phyloP scores from a whole-genome alignment of 805 yeast species.

The Blastobotrys chiropterorum region DNA sequence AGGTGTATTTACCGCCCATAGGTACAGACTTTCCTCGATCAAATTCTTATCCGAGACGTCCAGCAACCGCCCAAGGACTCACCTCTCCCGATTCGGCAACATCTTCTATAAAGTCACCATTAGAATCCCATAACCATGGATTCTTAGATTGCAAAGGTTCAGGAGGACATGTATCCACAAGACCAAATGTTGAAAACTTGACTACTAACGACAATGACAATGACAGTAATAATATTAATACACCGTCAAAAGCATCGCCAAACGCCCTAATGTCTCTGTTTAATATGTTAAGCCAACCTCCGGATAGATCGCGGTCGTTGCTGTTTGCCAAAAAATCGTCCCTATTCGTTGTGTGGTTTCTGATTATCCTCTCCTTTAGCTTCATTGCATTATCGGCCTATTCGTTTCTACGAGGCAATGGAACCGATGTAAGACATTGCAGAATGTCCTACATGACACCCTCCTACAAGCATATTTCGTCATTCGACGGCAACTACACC shows the following conservation, averaged over 20 bases:
- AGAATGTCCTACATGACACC: slow-evolving; percentile 75
- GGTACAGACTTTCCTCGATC: background rate
- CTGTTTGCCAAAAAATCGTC: background rate
- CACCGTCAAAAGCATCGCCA: background rate
- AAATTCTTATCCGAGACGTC: background rate
- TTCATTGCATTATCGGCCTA: slow-evolving; percentile 11
- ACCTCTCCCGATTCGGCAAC: background rate
- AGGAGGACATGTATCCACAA: background rate
- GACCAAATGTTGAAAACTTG: background rate
- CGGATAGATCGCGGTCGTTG: background rate
- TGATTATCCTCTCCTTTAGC: background rate
- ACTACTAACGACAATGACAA: background rate
- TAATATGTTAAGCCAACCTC: background rate
- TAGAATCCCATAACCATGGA: background rate
- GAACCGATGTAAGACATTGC: slow-evolving; percentile 39
- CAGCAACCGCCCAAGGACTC: background rate
- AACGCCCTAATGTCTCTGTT: background rate
- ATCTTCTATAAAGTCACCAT: background rate
- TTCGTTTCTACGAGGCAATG: slow-evolving; percentile 7
- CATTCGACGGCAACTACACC: slow-evolving; percentile 66
- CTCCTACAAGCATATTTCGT: slow-evolving; percentile 66
- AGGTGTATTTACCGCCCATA: background rate
- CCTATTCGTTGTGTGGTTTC: background rate
- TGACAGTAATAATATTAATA: no score
- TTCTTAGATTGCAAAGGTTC: background rate